A percentile compares a stretch with the other conserved stretches of the same genome.
Evolutionary conservation across 192 early-diverging fungal species (phyloP).

Genomic region (Linnemannia exigua): DNA sequence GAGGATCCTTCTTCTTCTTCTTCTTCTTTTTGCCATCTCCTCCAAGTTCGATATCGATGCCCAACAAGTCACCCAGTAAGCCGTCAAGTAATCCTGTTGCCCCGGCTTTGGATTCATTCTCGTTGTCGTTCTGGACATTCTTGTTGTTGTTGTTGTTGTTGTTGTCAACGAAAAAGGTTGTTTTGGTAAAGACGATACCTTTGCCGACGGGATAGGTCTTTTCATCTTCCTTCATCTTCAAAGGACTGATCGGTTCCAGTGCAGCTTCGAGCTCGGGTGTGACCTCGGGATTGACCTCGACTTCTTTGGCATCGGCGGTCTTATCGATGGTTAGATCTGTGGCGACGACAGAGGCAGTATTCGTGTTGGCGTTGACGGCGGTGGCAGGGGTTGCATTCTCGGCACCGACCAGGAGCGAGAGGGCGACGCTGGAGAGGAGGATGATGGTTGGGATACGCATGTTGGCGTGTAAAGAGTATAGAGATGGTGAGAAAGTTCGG

Average conservation of each 20-base stretch:
- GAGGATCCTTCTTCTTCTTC: constrained; percentile 10
- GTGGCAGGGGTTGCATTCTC: not conserved
- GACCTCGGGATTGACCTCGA: not conserved
- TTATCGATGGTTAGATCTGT: not conserved
- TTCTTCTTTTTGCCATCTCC: constrained; percentile 4
- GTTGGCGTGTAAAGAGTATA: not conserved
- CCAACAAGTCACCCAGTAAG: constrained; percentile 2
- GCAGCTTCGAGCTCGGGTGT: not conserved
- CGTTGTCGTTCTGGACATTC: too few relatives aligned
- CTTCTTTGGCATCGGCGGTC: not conserved
- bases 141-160: not conserved
- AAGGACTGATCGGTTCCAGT: not conserved
- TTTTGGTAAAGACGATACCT: constrained; percentile 28
- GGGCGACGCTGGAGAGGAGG: constrained; percentile 25
- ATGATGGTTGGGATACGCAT: constrained; percentile 29
- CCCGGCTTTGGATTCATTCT: not conserved
- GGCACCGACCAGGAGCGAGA: constrained; percentile 19
- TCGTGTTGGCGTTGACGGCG: not conserved
- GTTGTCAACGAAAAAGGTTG: constrained; percentile 8
- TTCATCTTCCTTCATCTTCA: not conserved
- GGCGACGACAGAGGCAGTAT: not conserved
- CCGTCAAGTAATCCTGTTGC: not conserved
- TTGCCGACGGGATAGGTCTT: constrained; percentile 27
- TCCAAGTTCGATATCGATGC: constrained; percentile 3
- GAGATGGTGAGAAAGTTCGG: not conserved